A percentile compares a stretch with the other conserved stretches of the same genome.
phyloP scores from a whole-genome alignment of 139 green algal species.

The Gonium pectorale region DNA sequence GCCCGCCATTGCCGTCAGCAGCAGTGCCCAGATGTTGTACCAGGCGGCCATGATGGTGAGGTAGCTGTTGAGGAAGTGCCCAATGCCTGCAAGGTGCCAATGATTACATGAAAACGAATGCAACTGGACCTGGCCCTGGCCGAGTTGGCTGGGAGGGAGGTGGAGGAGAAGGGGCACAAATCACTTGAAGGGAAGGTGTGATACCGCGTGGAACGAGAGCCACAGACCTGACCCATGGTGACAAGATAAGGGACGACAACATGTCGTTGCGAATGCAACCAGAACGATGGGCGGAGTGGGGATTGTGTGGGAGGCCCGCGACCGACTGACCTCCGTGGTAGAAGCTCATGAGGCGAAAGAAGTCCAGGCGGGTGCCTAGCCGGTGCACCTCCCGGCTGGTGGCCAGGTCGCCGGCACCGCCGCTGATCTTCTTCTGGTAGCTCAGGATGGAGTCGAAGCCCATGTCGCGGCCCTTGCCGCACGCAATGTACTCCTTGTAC shows the following conservation, averaged over 20 bases:
- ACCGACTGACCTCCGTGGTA: conserved; percentile 66
- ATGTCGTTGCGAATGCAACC: no score
- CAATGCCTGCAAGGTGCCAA: conserved; percentile 60
- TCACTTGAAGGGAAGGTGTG: no score
- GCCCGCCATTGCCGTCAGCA: conserved; percentile 28
- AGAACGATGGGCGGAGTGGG: no score
- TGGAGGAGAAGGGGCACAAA: no score
- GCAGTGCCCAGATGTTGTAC: conserved; percentile 73
- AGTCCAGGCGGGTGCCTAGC: conserved; percentile 75
- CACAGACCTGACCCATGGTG: no score
- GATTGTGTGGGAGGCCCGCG: no score
- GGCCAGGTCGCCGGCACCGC: conserved; percentile 85
- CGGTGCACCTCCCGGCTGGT: conserved; percentile 83
- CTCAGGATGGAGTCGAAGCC: conserved; percentile 90
- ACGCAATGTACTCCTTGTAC: conserved; percentile 89
- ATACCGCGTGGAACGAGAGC: no score
- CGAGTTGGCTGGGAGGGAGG: no score
- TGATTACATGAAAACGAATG: no score
- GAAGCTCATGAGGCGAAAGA: conserved; percentile 86
- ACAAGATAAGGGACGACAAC: no score
- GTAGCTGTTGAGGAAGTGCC: conserved; percentile 85
- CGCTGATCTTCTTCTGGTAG: conserved; percentile 89
- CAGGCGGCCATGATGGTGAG: conserved; percentile 83
- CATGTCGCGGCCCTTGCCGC: conserved; percentile 91
- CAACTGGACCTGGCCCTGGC: no score